Percentiles rank a stretch among this genome's conserved stretches.
These are phyloP conservation scores for Salinomyces thailandicus DNA, from an alignment of 2,329 filamentous ascomycete genomes.

Conservation along the genomic window DNA sequence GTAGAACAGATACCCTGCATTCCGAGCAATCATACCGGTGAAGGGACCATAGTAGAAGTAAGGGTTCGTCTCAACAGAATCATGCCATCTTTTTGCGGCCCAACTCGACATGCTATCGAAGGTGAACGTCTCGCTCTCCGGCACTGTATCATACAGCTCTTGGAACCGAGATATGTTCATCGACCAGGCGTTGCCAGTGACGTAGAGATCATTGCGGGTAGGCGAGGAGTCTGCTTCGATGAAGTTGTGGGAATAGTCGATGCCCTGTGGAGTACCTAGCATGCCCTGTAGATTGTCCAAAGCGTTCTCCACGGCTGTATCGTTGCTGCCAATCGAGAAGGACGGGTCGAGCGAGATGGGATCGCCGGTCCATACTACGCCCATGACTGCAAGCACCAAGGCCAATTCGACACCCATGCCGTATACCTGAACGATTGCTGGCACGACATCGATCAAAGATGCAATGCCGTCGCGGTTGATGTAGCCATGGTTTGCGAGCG, in stretches of 20 bases:
- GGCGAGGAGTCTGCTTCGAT: conserved; percentile 45
- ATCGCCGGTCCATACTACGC: conserved; percentile 17
- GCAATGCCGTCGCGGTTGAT: conserved; percentile 7
- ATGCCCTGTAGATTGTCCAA: conserved; percentile 19
- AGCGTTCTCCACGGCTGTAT: conserved; percentile 26
- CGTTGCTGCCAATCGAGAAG: conserved; percentile 14
- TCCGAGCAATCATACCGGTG: conserved; percentile 14
- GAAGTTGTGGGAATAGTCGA: conserved; percentile 42
- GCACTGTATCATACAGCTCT: conserved; percentile 29
- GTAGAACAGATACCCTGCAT: conserved; percentile 14
- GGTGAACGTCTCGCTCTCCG: conserved; percentile 9
- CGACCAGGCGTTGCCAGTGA: conserved; percentile 35
- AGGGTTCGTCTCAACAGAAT: conserved; percentile 14
- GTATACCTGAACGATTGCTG: conserved; percentile 13
- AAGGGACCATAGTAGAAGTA: conserved; percentile 20
- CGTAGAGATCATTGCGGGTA: conserved; percentile 43
- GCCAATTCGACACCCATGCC: conserved; percentile 21
- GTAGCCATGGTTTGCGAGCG: conserved; percentile 9
- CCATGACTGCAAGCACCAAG: conserved; percentile 18
- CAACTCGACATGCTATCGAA: conserved; percentile 19
- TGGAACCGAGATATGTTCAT: conserved; percentile 43
- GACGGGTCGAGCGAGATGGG: conserved; percentile 30
- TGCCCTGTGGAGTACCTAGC: conserved; percentile 19
- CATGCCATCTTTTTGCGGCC: conserved; percentile 15
- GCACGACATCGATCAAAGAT: conserved; percentile 19